Evolutionary conservation across 345 rosid genomes (phyloP), one percentile per base, ranked within the genome.

Genomic region (Clarkia xantiana): DNA sequence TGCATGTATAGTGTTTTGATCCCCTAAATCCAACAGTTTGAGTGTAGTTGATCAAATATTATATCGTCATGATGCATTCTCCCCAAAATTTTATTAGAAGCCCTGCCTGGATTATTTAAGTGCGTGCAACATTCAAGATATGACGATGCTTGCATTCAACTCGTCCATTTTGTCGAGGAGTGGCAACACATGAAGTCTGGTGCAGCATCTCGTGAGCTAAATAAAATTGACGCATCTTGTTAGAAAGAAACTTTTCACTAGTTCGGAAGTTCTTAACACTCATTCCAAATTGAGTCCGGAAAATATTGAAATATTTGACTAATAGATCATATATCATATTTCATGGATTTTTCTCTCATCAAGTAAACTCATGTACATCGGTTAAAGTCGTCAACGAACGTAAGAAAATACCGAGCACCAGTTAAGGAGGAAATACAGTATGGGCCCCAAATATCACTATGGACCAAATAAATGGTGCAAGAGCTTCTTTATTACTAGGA

Each of bases 361-460:
- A 47, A 14, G 11, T 47, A 47, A 1, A 47, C 36, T 29, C 51
- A 47, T 2, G 23, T 19, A 6, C 14, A 11, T 47, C 51, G 17
- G 13, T 14, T 19, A 8, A 17, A 47, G 13, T 47, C 51, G 25
- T 47, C 51, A 17, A 47, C 51, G 0, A 47, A 13, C 7, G 25
- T 47, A 4, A 47, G 22, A 17, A 47, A 47, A 6, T 16, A 47
- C 14, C 34, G 36, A 16, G 25, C 19, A 19, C 51, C 51, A 16
- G 25, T 25, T 1, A 47, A 11, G 3, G 51, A n/a, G 20, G 10
- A 1, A 5, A 15, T 10, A 18, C 13, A 5, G n/a, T 47, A 19
- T 19, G 51, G 51, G 10, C 51, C 51, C 51, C 51, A 47, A 47
- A 47, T 14, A 47, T 47, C 51, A 47, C 51, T 8, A 11, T 47